These are phyloP conservation scores for Phanerochaete sordida DNA, from an alignment of 768 basidiomycete genomes.

Conservation along the genomic window DNA sequence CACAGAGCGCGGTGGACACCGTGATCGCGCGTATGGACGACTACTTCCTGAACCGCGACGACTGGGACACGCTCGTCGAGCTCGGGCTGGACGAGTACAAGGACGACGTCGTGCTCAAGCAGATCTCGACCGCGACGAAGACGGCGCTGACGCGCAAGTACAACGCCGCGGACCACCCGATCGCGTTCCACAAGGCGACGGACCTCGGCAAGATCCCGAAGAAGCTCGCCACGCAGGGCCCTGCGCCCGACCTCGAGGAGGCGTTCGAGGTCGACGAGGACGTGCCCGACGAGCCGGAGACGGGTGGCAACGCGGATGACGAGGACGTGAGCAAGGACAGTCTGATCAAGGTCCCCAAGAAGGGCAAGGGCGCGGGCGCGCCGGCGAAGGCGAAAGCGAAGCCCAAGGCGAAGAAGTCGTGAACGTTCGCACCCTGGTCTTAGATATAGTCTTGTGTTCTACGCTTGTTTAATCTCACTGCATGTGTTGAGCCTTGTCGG, in stretches of 20 bases:
- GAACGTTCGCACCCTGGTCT: not conserved
- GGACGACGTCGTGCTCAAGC: slow-evolving; percentile 76
- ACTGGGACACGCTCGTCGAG: slow-evolving; percentile 96
- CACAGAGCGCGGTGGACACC: slow-evolving; percentile 72
- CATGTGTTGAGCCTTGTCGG: too few relatives aligned
- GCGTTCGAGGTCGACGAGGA: slow-evolving; percentile 65
- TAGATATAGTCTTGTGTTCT: too few relatives aligned
- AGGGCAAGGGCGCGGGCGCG: slow-evolving; percentile 31
- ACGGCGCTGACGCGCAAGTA: slow-evolving; percentile 87
- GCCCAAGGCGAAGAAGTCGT: not conserved
- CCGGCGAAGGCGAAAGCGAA: slow-evolving; percentile 21
- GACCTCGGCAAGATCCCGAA: slow-evolving; percentile 78
- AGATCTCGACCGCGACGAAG: slow-evolving; percentile 80
- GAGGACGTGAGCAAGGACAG: slow-evolving; percentile 55
- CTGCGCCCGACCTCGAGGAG: slow-evolving; percentile 89
- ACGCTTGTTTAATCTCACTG: too few relatives aligned
- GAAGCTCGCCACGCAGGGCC: slow-evolving; percentile 65
- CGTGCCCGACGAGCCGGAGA: slow-evolving; percentile 40
- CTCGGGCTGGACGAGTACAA: slow-evolving; percentile 81
- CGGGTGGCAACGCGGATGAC: slow-evolving; percentile 28
- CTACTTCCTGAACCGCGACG: slow-evolving; percentile 89
- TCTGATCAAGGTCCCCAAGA: slow-evolving; percentile 47
- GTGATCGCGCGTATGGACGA: slow-evolving; percentile 90
- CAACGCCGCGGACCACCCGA: slow-evolving; percentile 85
- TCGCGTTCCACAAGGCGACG: slow-evolving; percentile 88